Percentiles rank a stretch among this genome's conserved stretches.
Conservation (phyloP, 1,139 yeast genomes). For the Debaryomyces sp. region DNA sequence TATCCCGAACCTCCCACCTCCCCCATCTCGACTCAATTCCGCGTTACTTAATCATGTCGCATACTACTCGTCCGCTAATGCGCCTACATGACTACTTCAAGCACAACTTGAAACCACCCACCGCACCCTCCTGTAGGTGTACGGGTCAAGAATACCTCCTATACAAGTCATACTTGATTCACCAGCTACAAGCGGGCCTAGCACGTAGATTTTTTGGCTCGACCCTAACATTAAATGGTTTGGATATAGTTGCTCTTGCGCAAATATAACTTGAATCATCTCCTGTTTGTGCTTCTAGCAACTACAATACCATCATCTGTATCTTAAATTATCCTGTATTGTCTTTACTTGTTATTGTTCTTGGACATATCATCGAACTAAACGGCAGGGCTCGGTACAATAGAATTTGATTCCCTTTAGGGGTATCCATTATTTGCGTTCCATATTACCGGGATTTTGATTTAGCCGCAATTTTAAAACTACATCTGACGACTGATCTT, state of each 20-base stretch:
- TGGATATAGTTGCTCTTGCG: background rate
- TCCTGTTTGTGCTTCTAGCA: background rate
- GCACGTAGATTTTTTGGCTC: background rate
- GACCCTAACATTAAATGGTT: background rate
- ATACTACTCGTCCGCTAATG: background rate
- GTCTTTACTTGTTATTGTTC: background rate
- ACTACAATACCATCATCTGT: background rate
- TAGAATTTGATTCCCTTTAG: background rate
- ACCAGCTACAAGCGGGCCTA: background rate
- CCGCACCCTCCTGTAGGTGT: slow-evolving; percentile 13
- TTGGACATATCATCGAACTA: background rate
- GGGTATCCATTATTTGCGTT: slow-evolving; percentile 5
- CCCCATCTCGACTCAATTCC: background rate
- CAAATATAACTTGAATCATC: background rate
- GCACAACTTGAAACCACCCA: slow-evolving; percentile 12
- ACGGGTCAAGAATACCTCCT: slow-evolving; percentile 10
- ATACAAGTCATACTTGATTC: background rate
- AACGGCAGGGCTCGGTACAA: slow-evolving; percentile 1
- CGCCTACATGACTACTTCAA: slow-evolving; percentile 13
- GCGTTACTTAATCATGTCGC: slow-evolving; percentile 2
- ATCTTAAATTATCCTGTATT: background rate
- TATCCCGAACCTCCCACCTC: slow-evolving; percentile 6
- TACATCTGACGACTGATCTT: background rate
- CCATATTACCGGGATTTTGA: slow-evolving; percentile 5
- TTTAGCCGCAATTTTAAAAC: slow-evolving; percentile 5